Evolutionary conservation across 495 filamentous ascomycete species (phyloP).

Genomic region (Penicillium verhagenii): DNA sequence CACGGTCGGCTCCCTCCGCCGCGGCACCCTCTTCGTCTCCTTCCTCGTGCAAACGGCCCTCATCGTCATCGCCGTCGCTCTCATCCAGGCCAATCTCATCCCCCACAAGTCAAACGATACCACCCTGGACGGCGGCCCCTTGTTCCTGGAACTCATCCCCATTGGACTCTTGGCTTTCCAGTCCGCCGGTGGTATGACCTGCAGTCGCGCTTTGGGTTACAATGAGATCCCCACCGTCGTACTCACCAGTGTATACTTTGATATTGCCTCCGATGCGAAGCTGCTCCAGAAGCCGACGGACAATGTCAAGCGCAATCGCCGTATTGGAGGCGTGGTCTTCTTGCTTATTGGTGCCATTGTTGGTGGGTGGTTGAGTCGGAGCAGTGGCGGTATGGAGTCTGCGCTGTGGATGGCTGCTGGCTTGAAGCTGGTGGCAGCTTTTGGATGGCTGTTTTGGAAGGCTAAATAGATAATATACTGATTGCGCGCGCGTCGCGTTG

Average conservation of each 20-base stretch:
- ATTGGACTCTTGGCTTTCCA: conserved; percentile 70
- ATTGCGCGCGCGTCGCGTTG: no score
- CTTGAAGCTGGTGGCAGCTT: conserved; percentile 50
- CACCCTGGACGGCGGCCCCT: conserved; percentile 26
- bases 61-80: conserved; percentile 56
- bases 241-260: conserved; percentile 68
- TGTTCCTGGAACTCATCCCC: conserved; percentile 52
- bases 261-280: conserved; percentile 61
- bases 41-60: conserved; percentile 58
- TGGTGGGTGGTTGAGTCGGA: conserved; percentile 63
- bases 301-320: conserved; percentile 65
- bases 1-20: conserved; percentile 37
- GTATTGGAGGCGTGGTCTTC: conserved; percentile 54
- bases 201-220: conserved; percentile 60
- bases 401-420: conserved; percentile 60
- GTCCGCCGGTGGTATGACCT: conserved; percentile 67
- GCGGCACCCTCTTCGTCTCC: conserved; percentile 52
- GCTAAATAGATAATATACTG: conserved; percentile 7
- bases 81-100: conserved; percentile 53
- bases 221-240: conserved; percentile 74
- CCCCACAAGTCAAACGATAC: conserved; percentile 35
- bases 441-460: conserved; percentile 47
- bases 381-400: conserved; percentile 50
- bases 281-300: conserved; percentile 42
- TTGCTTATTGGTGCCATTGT: conserved; percentile 61